These are phyloP conservation scores for Kazachstania kunashirensis DNA, from an alignment of 805 yeast species.

Conservation along the genomic window DNA sequence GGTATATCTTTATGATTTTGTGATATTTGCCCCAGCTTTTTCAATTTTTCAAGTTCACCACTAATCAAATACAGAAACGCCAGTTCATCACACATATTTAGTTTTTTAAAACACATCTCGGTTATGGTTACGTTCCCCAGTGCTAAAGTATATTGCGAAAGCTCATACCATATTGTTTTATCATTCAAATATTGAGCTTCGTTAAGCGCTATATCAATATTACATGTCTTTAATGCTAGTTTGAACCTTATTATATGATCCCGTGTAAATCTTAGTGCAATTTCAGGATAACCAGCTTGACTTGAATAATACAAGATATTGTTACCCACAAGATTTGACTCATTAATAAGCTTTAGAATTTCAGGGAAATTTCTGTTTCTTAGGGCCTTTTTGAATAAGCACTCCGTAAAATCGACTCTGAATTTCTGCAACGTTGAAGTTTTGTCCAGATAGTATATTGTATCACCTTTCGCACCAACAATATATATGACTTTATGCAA, in stretches of 20 bases:
- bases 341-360: constrained; percentile 77
- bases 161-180: constrained; percentile 63
- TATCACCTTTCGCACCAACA: constrained; percentile 54
- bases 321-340: constrained; percentile 90
- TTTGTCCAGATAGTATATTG: constrained; percentile 35
- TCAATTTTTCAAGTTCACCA: constrained; percentile 67
- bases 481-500: constrained; percentile 80
- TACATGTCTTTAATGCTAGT: constrained; percentile 86
- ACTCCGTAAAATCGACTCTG: constrained; percentile 88
- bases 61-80: constrained; percentile 78
- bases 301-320: constrained; percentile 90
- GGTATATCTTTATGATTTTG: constrained; percentile 74
- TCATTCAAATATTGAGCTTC: constrained; percentile 75
- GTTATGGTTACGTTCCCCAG: constrained; percentile 84
- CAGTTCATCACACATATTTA: constrained; percentile 74
- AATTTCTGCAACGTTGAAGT: constrained; percentile 34
- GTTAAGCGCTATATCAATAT: constrained; percentile 71
- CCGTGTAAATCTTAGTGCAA: constrained; percentile 91
- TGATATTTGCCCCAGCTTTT: constrained; percentile 81
- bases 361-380: constrained; percentile 83
- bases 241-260: constrained; percentile 94
- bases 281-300: constrained; percentile 91
- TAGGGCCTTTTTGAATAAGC: constrained; percentile 86
- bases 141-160: constrained; percentile 73
- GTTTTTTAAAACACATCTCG: constrained; percentile 80